These are phyloP conservation scores for Penicillium bovifimosum DNA, from an alignment of 495 filamentous ascomycete genomes.

Conservation along the genomic window DNA sequence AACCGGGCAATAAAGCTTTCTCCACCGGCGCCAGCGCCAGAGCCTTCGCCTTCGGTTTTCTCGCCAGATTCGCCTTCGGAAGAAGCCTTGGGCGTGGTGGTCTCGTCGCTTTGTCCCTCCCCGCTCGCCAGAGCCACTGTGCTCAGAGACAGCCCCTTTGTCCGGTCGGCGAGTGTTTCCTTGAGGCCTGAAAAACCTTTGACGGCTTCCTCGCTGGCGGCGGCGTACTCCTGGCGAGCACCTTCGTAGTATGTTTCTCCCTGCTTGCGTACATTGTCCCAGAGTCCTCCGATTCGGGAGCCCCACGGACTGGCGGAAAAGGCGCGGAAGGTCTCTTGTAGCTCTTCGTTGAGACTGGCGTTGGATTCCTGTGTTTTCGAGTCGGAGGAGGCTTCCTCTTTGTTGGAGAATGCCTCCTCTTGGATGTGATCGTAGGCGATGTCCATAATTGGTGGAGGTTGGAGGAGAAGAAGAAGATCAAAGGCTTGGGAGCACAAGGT, in stretches of 20 bases:
- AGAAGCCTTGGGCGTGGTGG: conserved; percentile 32
- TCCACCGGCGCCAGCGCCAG: conserved; percentile 53
- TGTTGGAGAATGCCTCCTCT: conserved; percentile 68
- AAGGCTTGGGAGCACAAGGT: conserved; percentile 11
- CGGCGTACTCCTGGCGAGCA: conserved; percentile 71
- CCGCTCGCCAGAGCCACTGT: conserved; percentile 30
- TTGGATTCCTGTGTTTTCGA: conserved; percentile 36
- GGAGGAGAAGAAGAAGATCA: conserved; percentile 5
- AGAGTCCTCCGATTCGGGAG: conserved; percentile 76
- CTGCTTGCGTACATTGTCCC: conserved; percentile 85
- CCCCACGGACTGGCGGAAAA: conserved; percentile 91
- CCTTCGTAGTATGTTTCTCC: conserved; percentile 82
- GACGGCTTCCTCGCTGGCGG: conserved; percentile 72
- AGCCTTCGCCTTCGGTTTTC: conserved; percentile 51
- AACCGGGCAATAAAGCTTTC: conserved; percentile 81
- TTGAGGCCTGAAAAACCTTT: conserved; percentile 75
- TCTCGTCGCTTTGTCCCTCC: conserved; percentile 29
- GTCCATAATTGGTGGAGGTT: conserved; percentile 60
- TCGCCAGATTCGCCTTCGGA: conserved; percentile 24
- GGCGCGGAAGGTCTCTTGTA: conserved; percentile 92
- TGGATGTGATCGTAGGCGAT: conserved; percentile 95
- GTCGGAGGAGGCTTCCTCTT: conserved; percentile 32
- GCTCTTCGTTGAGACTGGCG: conserved; percentile 71
- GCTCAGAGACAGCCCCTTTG: conserved; percentile 65
- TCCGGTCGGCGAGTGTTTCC: conserved; percentile 61